Base-by-base conservation (phyloP, 208 protist species). In the Crithidia fasciculata region DNA sequence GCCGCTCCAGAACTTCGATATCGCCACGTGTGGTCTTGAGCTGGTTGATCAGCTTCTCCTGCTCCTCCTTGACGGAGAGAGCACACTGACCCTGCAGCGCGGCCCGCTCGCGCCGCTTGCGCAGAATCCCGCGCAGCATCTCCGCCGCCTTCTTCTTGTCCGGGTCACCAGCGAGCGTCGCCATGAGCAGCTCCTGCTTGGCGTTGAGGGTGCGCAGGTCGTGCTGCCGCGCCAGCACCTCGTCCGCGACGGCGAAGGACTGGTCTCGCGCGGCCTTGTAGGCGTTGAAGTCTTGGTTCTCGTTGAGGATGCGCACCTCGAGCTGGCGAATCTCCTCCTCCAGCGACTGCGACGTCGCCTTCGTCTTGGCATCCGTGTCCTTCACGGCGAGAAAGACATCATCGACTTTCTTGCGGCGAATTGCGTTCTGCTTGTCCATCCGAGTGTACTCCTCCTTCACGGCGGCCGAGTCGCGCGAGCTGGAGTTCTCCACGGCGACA, bases 1-100 rank as follows among this genome's bases (percentile, higher is more conserved):
- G 91, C 6, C 89, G 85, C 72, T 95, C 89, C 52, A 97, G 73
- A 16, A 88, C 89, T 77, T 97, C 93, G 57, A 94, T 97, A 73
- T 94, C 93, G 40, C 72, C 64, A 37, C 89, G 83, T 8, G 89
- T 88, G 2, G 86, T 78, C 69, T 94, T 94, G 37, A 94, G 82
- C 72, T 96, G 85, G 75, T 86, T 77, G 60, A 96, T 93, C 52
- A 96, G 72, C 70, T 87, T 78, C 64, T 91, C 84, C 78, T 89
- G 87, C 70, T 96, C 91, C 80, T 94, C 88, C 71, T 96, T 90
- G 3, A 96, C 89, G 8, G 87, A 93, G 55, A 96, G 83, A 6
- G 87, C 67, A 69, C 89, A 93, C 79, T 96, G 85, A 59, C 84
- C 81, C 19, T 87, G 85, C 50, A 96, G 79, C 52, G 89, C 89